Evolutionary conservation across 1,139 yeast species (phyloP), one percentile per base, ranked within the genome.

Genomic region (Dujonia santamariae): DNA sequence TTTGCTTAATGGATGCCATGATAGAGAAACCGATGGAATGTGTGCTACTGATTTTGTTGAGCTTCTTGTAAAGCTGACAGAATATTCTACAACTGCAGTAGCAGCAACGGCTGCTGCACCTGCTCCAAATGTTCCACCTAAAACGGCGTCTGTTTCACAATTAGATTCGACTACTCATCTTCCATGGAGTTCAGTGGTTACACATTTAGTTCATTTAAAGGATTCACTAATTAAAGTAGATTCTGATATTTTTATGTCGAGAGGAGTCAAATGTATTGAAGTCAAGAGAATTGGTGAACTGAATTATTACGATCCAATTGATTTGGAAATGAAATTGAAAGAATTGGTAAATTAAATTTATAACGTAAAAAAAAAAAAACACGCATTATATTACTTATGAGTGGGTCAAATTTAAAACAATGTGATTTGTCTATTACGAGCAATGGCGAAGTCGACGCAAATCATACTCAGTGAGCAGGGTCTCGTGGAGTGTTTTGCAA

Each of bases 21-120:
- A 87, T 51, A 63, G 96, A 40, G 96, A 87, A 52, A 85, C 96
- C 0, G 68, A 62, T 40, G 83, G 83, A 0, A 68, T 85, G 72
- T 59, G 64, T 17, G 87, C 88, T 0, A 42, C 57, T 4, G 84
- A 75, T 29, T 82, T 79, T 48, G 62, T 85, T 2, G 58, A 66
- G 21, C 69, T 76, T 7, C 63, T 85, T 6, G 71, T 74, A 16
- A 66, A 72, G 41, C 72, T 67, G 69, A 72, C 72, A 2, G 53
- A 58, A 3, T 69, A 70, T 43, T 66, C 72, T 47, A 47, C 23
- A 43, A 45, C 32, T 26, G 39, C 21, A 35, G 39, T 34, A 37
- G 36, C 28, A 30, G 19, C 31, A 26, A 37, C 17, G 24, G 18
- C 31, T 19, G 22, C 4, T 17, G 34, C 7, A 6, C 17, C 25